Base-by-base conservation (phyloP, 768 basidiomycete genomes). In the Candolleomyces aberdarensis region DNA sequence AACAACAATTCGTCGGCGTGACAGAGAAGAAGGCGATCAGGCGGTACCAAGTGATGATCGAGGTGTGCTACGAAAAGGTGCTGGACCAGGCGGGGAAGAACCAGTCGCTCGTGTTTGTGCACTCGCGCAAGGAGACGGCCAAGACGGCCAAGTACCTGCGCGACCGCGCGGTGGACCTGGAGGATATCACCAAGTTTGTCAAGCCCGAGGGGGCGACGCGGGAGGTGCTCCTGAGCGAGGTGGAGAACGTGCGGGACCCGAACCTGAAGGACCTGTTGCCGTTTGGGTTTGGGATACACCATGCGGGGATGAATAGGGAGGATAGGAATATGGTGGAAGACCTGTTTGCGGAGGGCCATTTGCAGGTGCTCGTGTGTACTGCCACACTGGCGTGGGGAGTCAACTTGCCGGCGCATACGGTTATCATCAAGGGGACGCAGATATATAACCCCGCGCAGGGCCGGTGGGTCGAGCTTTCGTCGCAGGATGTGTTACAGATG, bases 1-100 rank as follows among this genome's bases (percentile, higher is more conserved):
- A 96, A 69, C 96, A 98, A 68, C 93, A 97, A 69, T 98, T 98
- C 75, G 87, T 98, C 62, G 97, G 97, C 46, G 87, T 99, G 60
- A 98, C 96, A 0, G 97, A 98, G 80, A 98, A 98, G 83, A 98
- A 97, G 74, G 97, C 97, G 0, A 98, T 98, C 82, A 98, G 96
- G 73, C 87, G 97, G 6, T 94, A 96, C 70, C 96, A 98, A 72
- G 87, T 98, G 63, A 96, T 93, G 83, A 99, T 98, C 74, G 96
- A 98, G 71, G 95, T 98, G 20, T 96, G 96, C 75, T 99, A 99
- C 78, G 96, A 98, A 74, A 99, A 98, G 77, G 91, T 98, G 3
- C 84, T 98, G 22, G 95, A 98, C 65, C 94, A 98, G 67, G 85
- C 80, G 0, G 81, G 81, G 10, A 94, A 93, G 78, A 92, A 96